Conservation (phyloP, 2,329 filamentous ascomycete species). For the Ceratocystis destructans region DNA sequence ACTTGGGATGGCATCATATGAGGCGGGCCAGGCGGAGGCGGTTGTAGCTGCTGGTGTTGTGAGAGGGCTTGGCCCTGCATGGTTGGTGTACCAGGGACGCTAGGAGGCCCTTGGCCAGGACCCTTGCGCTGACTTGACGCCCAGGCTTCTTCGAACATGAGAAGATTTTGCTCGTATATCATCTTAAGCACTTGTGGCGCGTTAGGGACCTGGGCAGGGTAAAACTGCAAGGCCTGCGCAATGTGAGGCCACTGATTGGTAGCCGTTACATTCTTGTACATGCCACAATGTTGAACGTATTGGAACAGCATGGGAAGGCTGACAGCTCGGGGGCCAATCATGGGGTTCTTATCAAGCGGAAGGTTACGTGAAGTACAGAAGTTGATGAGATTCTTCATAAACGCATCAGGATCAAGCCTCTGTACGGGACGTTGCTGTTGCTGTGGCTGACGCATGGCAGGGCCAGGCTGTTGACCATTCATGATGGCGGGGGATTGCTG, state of each 20-base stretch:
- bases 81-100: constrained; percentile 24
- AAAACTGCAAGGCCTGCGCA: constrained; percentile 49
- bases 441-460: constrained; percentile 38
- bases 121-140: constrained; percentile 37
- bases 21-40: constrained; percentile 27
- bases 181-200: constrained; percentile 57
- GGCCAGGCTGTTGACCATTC: constrained; percentile 21
- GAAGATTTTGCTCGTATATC: constrained; percentile 62
- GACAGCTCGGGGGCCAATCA: constrained; percentile 58
- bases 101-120: constrained; percentile 4
- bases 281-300: constrained; percentile 58
- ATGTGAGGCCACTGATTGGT: constrained; percentile 62
- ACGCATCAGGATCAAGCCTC: constrained; percentile 48
- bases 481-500: constrained; percentile 14
- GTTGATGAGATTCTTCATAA: constrained; percentile 60
- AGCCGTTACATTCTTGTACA: constrained; percentile 58
- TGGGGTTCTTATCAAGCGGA: constrained; percentile 60
- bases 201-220: constrained; percentile 47
- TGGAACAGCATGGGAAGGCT: constrained; percentile 67
- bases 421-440: constrained; percentile 33
- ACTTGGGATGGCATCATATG: constrained; percentile 28
- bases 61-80: constrained; percentile 20
- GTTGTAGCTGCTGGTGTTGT: constrained; percentile 27
- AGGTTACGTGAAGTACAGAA: constrained; percentile 65
- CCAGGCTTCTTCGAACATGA: constrained; percentile 62